Base-by-base conservation (phyloP, 441 rosid species). In the Erodium texanum region DNA sequence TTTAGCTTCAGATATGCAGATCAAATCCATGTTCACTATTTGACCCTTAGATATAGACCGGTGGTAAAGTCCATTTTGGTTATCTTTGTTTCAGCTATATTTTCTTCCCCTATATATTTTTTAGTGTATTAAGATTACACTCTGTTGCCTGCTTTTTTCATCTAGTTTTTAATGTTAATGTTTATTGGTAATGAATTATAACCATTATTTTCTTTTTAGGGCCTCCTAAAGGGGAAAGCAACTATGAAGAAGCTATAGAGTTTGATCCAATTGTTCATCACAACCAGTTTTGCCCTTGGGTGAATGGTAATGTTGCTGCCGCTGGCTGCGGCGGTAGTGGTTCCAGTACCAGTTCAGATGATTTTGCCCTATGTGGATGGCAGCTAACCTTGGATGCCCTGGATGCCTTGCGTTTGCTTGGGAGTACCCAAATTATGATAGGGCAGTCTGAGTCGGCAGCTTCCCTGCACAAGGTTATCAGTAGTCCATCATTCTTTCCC, bases 251-350 rank as follows among this genome's bases (percentile, higher is more conserved):
- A 74, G 71, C 84, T 19, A 23, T 82, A 18, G 99, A 92, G 68
- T 95, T 92, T 71, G 93, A 95, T 80, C 99, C 98, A 38, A 90
- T 95, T 69, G 81, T 80, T 73, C 86, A 90, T 79, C 99, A 92
- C 79, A 87, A 92, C 78, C 85, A 83, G 75, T 92, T 84, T 78
- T 95, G 99, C 78, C 98, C 99, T 48, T 95, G 99, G 98, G 98
- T 95, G 73, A 89, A 92, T 79, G 93, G 97, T 68, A 89, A 90
- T 78, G 99, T 95, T 72, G 97, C 98, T 73, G 98, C 97, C 73
- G 99, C 99, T 80, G 97, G 99, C 65, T 81, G 86, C 76, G 73
- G 81, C 65, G 75, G 78, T 74, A 80, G 74, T 70, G 75, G 84
- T 73, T 80, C 90, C 50, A 78, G 86, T 74, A 78, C 82, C 58